A percentile compares a stretch with the other conserved stretches of the same genome.
Evolutionary conservation across 108 stramenopile genomes (phyloP).

Genomic region (Pelagomonas calceolata): DNA sequence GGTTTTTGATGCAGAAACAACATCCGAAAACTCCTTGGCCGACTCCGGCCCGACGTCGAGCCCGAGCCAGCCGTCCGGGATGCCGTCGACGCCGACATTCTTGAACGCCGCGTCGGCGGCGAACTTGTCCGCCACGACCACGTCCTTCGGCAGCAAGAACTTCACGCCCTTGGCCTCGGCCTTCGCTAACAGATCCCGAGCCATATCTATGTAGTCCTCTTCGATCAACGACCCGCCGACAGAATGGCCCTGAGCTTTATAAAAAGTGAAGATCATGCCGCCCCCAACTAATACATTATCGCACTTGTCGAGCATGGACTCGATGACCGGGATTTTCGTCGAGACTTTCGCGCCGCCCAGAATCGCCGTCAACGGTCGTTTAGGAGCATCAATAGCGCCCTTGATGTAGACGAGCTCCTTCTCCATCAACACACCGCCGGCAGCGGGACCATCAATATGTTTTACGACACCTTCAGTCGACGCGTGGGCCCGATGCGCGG

Average conservation of each 20-base stretch:
- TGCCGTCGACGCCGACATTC: constrained; percentile 62
- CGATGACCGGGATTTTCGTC: constrained; percentile 95
- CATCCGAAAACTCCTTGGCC: constrained; percentile 57
- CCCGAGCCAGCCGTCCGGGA: constrained; percentile 93
- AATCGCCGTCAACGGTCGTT: constrained; percentile 89
- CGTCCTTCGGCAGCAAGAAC: constrained; percentile 80
- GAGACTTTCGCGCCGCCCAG: constrained; percentile 98
- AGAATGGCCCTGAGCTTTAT: constrained; percentile 79
- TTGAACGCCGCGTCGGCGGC: constrained; percentile 63
- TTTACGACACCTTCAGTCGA: constrained; percentile 85
- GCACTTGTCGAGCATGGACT: constrained; percentile 85
- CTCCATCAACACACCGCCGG: constrained; percentile 70
- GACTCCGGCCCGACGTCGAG: constrained; percentile 91
- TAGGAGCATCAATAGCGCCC: constrained; percentile 86
- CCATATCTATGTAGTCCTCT: constrained; percentile 80
- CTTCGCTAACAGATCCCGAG: constrained; percentile 71
- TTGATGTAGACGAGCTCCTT: constrained; percentile 95
- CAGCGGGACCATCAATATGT: constrained; percentile 60
- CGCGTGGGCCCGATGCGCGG: constrained; percentile 95
- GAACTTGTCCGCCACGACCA: constrained; percentile 82
- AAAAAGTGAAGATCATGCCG: constrained; percentile 98
- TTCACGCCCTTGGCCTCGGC: constrained; percentile 91
- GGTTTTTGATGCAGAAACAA: constrained; percentile 66
- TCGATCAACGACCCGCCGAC: constrained; percentile 78
- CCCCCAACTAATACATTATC: constrained; percentile 88